A percentile compares a stretch with the other conserved stretches of the same genome.
Evolutionary conservation across 768 basidiomycete species (phyloP).

Genomic region (Lactarius deliciosus): DNA sequence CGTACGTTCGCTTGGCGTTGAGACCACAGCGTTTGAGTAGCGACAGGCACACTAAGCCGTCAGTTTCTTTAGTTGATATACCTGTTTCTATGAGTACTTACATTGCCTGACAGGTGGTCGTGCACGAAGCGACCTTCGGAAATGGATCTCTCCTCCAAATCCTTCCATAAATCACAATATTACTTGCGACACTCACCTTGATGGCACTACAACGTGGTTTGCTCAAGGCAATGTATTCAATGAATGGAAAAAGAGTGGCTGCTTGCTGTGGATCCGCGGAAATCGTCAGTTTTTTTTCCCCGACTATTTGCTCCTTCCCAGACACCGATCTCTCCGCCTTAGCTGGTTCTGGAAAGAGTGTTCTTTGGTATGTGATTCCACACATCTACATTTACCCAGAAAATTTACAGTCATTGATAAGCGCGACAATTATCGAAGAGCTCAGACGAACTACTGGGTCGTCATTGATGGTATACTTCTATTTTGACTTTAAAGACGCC

Average conservation of each 20-base stretch:
- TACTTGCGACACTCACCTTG: neutral
- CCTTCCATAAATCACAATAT: slow-evolving; percentile 14
- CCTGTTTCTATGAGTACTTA: neutral
- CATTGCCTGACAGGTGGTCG: neutral
- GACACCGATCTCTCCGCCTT: neutral
- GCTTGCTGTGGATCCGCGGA: slow-evolving; percentile 15
- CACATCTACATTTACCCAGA: rapidly evolving
- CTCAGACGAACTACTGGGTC: neutral
- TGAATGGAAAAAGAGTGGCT: slow-evolving; percentile 1
- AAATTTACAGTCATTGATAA: neutral
- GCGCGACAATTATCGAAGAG: neutral
- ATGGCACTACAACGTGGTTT: slow-evolving; percentile 12
- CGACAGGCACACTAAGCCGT: neutral
- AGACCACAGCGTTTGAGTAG: neutral
- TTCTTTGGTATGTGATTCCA: slow-evolving; percentile 8
- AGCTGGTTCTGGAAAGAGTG: slow-evolving; percentile 13
- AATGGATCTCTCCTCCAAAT: slow-evolving; percentile 14
- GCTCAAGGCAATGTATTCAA: neutral
- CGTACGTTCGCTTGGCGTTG: neutral
- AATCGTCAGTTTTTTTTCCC: neutral
- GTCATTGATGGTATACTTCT: neutral
- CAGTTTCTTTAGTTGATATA: neutral
- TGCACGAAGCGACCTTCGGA: neutral
- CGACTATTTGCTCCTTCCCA: too few relatives aligned
- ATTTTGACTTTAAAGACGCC: slow-evolving; percentile 1